Evolutionary conservation across 2,329 filamentous ascomycete genomes (phyloP), one percentile per base, ranked within the genome.

Genomic region (Alternaria gaisen): DNA sequence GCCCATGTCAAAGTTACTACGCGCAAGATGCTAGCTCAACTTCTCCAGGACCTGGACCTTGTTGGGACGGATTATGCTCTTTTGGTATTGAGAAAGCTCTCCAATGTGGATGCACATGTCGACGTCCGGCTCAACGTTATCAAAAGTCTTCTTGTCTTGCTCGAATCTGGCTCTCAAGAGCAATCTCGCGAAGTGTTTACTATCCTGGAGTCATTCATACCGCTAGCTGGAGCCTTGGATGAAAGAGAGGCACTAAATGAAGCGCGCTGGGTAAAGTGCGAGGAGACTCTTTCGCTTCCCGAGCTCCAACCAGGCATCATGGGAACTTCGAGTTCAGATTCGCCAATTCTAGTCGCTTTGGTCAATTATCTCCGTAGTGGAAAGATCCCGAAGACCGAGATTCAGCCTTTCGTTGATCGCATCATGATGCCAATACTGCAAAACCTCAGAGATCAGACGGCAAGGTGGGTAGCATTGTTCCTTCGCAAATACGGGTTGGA

Each of bases 1-100:
- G 59, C 72, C 0, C 58, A 66, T 16, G 63, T 82, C 47, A 82
- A 82, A 55, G 66, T 82, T 4, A 82, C 80, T 0, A 82, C 81
- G 1, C 72, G 81, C 46, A 82, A 83, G 52, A 70, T 78, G 42
- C 71, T 83, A 1, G 79, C 79, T 1, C 75, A 82, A 58, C 54
- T 81, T 3, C 66, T 82, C 16, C 59, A 74, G 6, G 63, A 71
- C 10, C 67, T 77, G 0, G 62, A 72, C 0, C 79, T 77, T 36
- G 67, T 82, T 10, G 71, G 74, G 6, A 66, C 75, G 16, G 55
- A 68, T 0, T 65, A 67, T 16, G 62, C 77, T 1, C 51, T 80
- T 5, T 68, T 72, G 0, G 60, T 80, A 0, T 66, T 83, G 5
- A 51, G 66, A 2, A 64, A 60, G 5, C 61, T 82, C 6, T 65